These are phyloP conservation scores for Podochytrium sp. DNA, from an alignment of 192 early-diverging fungal genomes.

Conservation along the genomic window DNA sequence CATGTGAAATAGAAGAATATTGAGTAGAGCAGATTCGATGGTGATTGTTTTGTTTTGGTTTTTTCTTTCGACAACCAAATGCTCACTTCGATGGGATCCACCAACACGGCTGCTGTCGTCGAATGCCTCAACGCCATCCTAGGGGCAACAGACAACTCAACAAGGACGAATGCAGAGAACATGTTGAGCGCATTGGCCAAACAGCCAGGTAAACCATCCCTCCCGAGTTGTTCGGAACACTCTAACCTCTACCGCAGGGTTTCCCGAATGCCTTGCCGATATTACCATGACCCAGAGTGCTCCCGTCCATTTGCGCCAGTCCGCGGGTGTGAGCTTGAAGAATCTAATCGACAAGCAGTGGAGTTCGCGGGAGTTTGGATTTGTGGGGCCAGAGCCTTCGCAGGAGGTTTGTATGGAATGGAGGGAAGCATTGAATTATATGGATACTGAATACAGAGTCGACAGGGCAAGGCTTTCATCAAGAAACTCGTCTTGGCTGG, in stretches of 20 bases:
- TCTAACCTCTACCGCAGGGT: neutral
- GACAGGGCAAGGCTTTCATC: constrained; percentile 52
- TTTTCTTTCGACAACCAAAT: neutral
- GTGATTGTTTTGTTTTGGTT: neutral
- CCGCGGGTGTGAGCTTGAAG: constrained; percentile 17
- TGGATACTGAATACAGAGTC: neutral
- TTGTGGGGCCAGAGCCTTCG: constrained; percentile 11
- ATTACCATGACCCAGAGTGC: neutral
- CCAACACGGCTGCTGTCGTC: neutral
- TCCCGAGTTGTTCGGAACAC: neutral
- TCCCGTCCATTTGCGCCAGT: constrained; percentile 16
- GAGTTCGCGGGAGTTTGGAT: constrained; percentile 4
- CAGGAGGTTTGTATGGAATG: neutral
- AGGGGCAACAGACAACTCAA: constrained; percentile 5
- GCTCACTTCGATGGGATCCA: neutral
- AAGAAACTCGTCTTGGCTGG: constrained; percentile 61
- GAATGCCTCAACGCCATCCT: constrained; percentile 5
- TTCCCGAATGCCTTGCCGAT: constrained; percentile 4
- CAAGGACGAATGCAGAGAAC: constrained; percentile 2
- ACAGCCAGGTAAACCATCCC: neutral
- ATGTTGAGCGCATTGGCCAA: neutral
- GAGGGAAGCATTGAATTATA: neutral
- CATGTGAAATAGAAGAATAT: neutral
- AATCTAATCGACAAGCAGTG: constrained; percentile 14
- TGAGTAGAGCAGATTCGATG: neutral